Evolutionary conservation across 805 yeast species (phyloP).

Genomic region (Nakazawaea sp.): DNA sequence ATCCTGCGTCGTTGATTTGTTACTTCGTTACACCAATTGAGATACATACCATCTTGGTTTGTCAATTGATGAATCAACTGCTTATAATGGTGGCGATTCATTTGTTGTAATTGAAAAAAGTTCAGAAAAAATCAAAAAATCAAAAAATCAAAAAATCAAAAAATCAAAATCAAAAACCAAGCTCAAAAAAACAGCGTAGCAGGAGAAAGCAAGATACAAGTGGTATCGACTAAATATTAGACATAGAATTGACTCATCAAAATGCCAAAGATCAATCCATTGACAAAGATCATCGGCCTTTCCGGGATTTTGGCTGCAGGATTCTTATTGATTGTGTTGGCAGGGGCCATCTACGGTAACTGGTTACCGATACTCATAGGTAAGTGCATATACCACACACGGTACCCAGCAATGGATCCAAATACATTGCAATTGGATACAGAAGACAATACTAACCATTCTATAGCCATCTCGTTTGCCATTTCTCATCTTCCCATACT

Average conservation of each 20-base stretch:
- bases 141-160: no score
- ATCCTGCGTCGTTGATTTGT: no score
- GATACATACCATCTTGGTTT: no score
- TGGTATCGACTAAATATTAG: not conserved
- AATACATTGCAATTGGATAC: no score
- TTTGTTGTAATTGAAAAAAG: not conserved
- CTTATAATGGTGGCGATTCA: not conserved
- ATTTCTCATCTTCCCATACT: constrained; percentile 71
- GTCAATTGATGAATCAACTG: not conserved
- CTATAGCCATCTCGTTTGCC: constrained; percentile 42
- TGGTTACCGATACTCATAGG: constrained; percentile 85
- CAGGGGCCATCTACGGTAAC: constrained; percentile 82
- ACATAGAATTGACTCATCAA: no score
- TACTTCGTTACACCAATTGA: no score
- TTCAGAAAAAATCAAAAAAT: not conserved
- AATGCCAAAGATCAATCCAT: constrained; percentile 39
- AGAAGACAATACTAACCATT: no score
- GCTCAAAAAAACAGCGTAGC: not conserved
- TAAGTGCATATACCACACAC: constrained; percentile 34
- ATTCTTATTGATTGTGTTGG: constrained; percentile 77
- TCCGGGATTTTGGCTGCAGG: constrained; percentile 82
- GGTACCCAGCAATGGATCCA: no score
- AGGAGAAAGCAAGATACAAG: not conserved
- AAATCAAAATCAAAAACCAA: not conserved
- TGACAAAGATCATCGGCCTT: constrained; percentile 71